A percentile compares a stretch with the other conserved stretches of the same genome.
phyloP scores from a whole-genome alignment of 345 rosid species.

The Moricandia arvensis region DNA sequence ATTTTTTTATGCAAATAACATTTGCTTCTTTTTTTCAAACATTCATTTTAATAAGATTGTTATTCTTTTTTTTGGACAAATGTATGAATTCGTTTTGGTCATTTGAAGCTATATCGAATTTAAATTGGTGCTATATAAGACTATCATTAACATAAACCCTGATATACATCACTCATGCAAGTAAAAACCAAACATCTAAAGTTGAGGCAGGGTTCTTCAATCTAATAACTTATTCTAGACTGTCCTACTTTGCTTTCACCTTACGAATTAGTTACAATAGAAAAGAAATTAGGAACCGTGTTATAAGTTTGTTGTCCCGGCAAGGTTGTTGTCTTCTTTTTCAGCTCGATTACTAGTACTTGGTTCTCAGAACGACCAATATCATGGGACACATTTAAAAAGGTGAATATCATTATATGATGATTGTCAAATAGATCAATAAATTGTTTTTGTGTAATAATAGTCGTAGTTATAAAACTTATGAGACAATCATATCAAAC shows the following conservation, averaged over 20 bases:
- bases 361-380: not conserved
- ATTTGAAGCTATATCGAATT: not conserved
- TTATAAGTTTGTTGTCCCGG: not conserved
- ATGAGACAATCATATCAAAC: not conserved
- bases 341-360: not conserved
- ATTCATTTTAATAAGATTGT: not conserved
- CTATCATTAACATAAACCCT: not conserved
- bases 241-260: too few species aligned
- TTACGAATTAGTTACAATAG: too few species aligned
- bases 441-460: too few species aligned
- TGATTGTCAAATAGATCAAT: too few species aligned
- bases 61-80: not conserved
- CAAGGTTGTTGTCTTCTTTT: not conserved
- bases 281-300: not conserved
- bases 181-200: not conserved
- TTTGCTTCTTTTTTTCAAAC: not conserved
- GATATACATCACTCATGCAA: not conserved
- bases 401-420: not conserved
- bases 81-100: not conserved
- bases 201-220: not conserved
- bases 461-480: not conserved
- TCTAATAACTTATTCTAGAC: too few species aligned
- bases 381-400: not conserved
- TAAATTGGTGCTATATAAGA: not conserved
- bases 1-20: too few species aligned